Evolutionary conservation across 768 basidiomycete species (phyloP).

Genomic region (Kondoa malvinella): DNA sequence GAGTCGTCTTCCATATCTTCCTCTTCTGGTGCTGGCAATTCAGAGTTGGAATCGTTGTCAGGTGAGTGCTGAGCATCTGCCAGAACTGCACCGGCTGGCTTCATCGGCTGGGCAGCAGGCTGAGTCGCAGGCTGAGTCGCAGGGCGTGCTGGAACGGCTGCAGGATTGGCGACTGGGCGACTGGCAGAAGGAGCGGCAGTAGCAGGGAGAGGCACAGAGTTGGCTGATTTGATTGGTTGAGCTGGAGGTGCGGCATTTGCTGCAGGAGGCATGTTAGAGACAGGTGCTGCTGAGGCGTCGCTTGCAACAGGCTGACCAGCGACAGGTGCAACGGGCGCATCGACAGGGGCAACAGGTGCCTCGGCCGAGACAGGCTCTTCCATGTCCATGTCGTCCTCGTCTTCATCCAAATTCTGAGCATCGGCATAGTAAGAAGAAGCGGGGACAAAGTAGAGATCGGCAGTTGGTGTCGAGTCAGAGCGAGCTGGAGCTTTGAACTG

Average conservation of each 20-base stretch:
- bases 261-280: too few species aligned
- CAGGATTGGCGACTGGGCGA: background rate
- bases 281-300: too few species aligned
- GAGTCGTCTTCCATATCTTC: background rate
- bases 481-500: constrained; percentile 7
- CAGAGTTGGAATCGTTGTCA: background rate
- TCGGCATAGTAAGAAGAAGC: constrained; percentile 17
- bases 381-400: background rate
- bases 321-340: too few species aligned
- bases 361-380: too few species aligned
- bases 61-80: background rate
- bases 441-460: constrained; percentile 19
- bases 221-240: background rate
- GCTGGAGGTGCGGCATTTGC: background rate
- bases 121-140: too few species aligned
- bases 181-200: background rate
- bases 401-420: background rate
- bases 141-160: background rate
- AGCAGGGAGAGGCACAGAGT: background rate
- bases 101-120: background rate
- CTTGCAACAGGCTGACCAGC: too few species aligned
- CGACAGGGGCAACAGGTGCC: too few species aligned
- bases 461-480: constrained; percentile 1
- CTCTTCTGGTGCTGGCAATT: background rate
- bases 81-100: background rate